These are phyloP conservation scores for Schizosaccharomyces lindneri DNA, from an alignment of 805 yeast genomes.

Conservation along the genomic window DNA sequence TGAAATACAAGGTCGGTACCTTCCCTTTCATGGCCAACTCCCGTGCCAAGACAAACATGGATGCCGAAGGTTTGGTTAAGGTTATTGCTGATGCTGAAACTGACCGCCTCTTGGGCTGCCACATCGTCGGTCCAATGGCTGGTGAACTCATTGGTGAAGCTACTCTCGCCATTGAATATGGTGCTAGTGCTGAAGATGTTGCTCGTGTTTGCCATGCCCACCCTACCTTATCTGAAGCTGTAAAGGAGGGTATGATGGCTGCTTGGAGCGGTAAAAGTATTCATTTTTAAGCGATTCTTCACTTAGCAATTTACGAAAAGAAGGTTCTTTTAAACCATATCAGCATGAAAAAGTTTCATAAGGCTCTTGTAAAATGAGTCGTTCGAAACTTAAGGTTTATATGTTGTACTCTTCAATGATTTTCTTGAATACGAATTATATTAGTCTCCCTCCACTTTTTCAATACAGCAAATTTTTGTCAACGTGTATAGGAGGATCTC, in stretches of 20 bases:
- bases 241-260: conserved; percentile 91
- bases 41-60: conserved; percentile 93
- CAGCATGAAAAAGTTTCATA: too few species aligned
- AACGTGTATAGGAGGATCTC: too few species aligned
- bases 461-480: too few species aligned
- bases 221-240: conserved; percentile 93
- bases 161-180: conserved; percentile 91
- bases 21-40: conserved; percentile 98
- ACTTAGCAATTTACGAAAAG: neutral
- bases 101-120: conserved; percentile 86
- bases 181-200: conserved; percentile 93
- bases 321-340: too few species aligned
- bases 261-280: conserved; percentile 16
- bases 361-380: too few species aligned
- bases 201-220: conserved; percentile 97
- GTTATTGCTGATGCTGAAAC: conserved; percentile 90
- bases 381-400: too few species aligned
- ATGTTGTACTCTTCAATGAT: too few species aligned
- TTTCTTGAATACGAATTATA: too few species aligned
- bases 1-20: conserved; percentile 80
- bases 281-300: neutral
- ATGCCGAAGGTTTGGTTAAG: conserved; percentile 93
- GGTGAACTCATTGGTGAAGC: conserved; percentile 99
- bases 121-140: conserved; percentile 92
- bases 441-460: too few species aligned